Conservation (phyloP, 73 alveolate genomes). For the Tetrahymena malaccensis region DNA sequence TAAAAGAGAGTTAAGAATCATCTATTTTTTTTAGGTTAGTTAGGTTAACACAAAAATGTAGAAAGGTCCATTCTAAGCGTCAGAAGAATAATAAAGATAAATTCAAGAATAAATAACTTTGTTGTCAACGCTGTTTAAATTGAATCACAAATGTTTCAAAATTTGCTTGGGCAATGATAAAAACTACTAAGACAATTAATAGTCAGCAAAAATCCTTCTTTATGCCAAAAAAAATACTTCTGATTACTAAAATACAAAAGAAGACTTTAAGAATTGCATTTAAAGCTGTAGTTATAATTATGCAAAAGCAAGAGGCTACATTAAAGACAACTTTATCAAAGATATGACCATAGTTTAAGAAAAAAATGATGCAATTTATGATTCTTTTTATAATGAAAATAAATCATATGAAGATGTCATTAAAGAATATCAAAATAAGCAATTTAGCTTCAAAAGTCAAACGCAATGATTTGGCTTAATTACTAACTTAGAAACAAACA, state of each 20-base stretch:
- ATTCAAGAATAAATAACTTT: not conserved
- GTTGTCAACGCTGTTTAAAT: not conserved
- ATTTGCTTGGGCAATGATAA: not conserved
- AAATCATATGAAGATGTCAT: not conserved
- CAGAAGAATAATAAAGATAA: not conserved
- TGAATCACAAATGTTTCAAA: not conserved
- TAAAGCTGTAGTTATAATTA: not conserved
- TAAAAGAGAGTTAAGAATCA: not conserved
- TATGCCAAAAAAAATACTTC: not conserved
- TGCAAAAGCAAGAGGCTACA: not conserved
- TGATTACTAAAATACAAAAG: not conserved
- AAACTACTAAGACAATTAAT: not conserved
- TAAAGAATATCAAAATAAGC: not conserved
- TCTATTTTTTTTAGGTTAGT: too few relatives aligned
- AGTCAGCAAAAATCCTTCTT: not conserved
- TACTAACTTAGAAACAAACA: too few relatives aligned
- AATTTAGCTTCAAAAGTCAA: not conserved
- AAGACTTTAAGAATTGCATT: not conserved
- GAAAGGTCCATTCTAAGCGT: not conserved
- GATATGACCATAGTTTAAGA: not conserved
- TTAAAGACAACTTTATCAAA: not conserved
- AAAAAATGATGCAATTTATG: not conserved
- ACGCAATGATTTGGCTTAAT: not conserved
- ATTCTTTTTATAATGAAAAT: not conserved
- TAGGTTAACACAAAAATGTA: not conserved